Evolutionary conservation across 225 moss, liverwort and hornwort genomes (phyloP), one percentile per base, ranked within the genome.

Genomic region (Pseudoscleropodium purum): DNA sequence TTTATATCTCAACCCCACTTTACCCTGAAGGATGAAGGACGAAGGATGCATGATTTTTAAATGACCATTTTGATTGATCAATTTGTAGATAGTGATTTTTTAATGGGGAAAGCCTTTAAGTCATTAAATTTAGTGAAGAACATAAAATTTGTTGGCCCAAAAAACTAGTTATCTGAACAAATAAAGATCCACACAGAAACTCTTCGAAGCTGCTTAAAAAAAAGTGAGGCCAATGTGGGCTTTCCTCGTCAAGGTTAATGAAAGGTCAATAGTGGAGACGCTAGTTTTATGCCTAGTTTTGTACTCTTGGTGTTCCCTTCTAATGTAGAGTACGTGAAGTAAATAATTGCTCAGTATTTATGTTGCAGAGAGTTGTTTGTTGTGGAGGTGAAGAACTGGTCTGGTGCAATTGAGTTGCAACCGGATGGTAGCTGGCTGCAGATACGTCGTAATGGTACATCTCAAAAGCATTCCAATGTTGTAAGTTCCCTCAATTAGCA

Each of bases 371-470:
- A 94, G 34, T 88, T 96, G 61, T 96, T 92, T 84, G 96, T 97
- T 84, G 92, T 97, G 90, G 96, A 97, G 95, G 96, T 97, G 88
- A 97, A 95, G 90, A 96, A 97, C 81, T 97, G 96, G 96, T 95
- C 96, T 54, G 96, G 96, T 82, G 90, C 90, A 49, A 93, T 97
- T 87, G 91, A 95, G 81, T 75, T 96, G 90, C 91, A 91, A 63
- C 84, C 93, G 74, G 96, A 95, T 92, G 96, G 95, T 78, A 92
- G 92, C 90, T 97, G 96, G 96, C 85, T 94, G 89, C 96, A 97
- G 90, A 92, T 93, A 83, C 94, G 95, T 83, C 95, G 92, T 86
- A 95, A 97, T 92, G 95, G 96, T 93, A 91, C 95, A 80, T 69
- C 19, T 86, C 95, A 96, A 87, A 92, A 89, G 90, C 95, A 96